phyloP scores from a whole-genome alignment of 805 yeast species.

The Candida dendrica region DNA sequence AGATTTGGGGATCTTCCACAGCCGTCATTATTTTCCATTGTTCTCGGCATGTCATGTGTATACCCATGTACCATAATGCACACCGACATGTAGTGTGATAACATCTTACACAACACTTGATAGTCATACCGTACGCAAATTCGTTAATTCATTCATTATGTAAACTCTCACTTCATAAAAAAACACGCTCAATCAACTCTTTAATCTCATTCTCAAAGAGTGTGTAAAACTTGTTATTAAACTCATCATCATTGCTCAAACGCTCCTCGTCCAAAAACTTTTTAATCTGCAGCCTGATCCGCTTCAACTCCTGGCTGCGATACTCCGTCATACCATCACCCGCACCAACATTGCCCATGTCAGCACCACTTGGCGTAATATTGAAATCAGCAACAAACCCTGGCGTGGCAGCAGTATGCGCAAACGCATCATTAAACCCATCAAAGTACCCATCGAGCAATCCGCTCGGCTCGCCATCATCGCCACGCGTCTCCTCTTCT shows the following conservation, averaged over 20 bases:
- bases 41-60: too few relatives aligned
- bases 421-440: conserved; percentile 1
- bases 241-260: conserved; percentile 21
- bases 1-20: too few relatives aligned
- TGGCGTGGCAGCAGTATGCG: background rate
- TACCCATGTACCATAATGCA: too few relatives aligned
- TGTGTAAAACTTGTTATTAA: conserved; percentile 21
- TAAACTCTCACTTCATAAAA: conserved; percentile 1
- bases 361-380: background rate
- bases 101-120: too few relatives aligned
- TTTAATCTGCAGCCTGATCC: conserved; percentile 21
- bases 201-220: conserved; percentile 21
- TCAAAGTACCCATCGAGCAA: background rate
- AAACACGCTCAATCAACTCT: conserved; percentile 20
- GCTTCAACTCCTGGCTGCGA: conserved; percentile 20
- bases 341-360: conserved; percentile 9
- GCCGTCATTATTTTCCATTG: too few relatives aligned
- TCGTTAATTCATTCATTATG: background rate
- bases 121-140: too few relatives aligned
- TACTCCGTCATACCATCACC: conserved; percentile 1
- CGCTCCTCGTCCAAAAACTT: conserved; percentile 22
- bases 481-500: background rate
- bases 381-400: background rate
- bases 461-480: background rate
- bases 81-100: too few relatives aligned